Base-by-base conservation (phyloP, 2,329 filamentous ascomycete genomes). In the Shiraia sp. region DNA sequence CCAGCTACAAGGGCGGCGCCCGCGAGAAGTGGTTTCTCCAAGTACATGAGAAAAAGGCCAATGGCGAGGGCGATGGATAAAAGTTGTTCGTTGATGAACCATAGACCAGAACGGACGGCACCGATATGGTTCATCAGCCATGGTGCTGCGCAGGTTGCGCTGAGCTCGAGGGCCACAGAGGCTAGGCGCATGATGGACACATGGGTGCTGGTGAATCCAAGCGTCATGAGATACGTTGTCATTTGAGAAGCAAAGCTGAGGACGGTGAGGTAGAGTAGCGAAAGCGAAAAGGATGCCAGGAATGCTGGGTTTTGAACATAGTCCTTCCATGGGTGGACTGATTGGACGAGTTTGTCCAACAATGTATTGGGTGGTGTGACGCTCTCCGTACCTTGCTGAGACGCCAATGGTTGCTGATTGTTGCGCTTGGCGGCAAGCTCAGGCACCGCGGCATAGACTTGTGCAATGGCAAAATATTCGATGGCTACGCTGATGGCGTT, bases 41-140 rank as follows among this genome's bases (percentile, higher is more conserved):
- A 27, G 10, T 55, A 41, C 6, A 42, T 29, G 10, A 56, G 47
- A 42, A 60, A 68, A 0, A 65, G 36, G 2, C 51, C 52, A 14
- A 70, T 62, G 55, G 71, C 51, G 36, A 77, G 61, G 60, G 72
- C 50, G 53, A 81, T 47, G 32, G 77, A 82, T 2, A 72, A 42
- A n/a, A 85, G 72, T 59, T 90, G 85, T 79, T 83, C 87, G 40
- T 78, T 83, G 8, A 85, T 60, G 48, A 81, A 82, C 87, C 87
- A 90, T 3, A 90, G 73, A 0, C 86, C 87, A 0, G 79, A 76
- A n/a, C 87, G 73, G 6, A 88, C 72, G 1, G 73, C 59, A 15
- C 74, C 73, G 5, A 77, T 75, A 3, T 57, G 62, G 2, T 53
- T 54, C 74, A 82, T 83, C 10, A 85, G 59, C 40, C 70, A 67